These are phyloP conservation scores for Ilex asprella DNA, from an alignment of 257 asterid species.

Conservation along the genomic window DNA sequence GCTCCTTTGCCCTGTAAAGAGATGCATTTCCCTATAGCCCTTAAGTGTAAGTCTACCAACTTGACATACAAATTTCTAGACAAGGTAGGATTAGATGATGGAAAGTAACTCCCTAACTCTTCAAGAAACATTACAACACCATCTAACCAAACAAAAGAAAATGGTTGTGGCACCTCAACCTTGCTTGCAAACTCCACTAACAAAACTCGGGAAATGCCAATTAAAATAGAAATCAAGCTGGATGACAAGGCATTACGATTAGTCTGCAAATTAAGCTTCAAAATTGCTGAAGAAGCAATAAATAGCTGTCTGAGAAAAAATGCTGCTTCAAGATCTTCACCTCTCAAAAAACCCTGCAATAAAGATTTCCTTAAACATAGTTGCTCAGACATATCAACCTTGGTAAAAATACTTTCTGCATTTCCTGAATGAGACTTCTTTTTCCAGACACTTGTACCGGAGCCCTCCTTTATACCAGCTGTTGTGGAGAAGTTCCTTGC, in stretches of 20 bases:
- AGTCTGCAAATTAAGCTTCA: slow-evolving; percentile 50
- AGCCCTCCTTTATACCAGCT: slow-evolving; percentile 22
- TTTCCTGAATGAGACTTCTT: slow-evolving; percentile 19
- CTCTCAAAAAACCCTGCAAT: slow-evolving; percentile 43
- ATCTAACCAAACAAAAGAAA: slow-evolving; percentile 48
- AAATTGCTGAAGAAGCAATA: slow-evolving; percentile 67
- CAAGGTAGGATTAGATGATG: slow-evolving; percentile 42
- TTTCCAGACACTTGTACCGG: slow-evolving; percentile 15
- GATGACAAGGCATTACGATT: slow-evolving; percentile 35
- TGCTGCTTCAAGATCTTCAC: slow-evolving; percentile 55
- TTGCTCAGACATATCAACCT: slow-evolving; percentile 34
- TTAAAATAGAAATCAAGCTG: slow-evolving; percentile 39
- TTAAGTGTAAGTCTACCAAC: slow-evolving; percentile 66
- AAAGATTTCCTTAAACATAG: slow-evolving; percentile 36
- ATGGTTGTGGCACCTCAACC: slow-evolving; percentile 32
- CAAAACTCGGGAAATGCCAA: slow-evolving; percentile 47
- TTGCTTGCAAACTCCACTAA: slow-evolving; percentile 51
- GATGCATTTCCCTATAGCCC: slow-evolving; percentile 82
- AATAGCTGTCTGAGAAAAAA: slow-evolving; percentile 63
- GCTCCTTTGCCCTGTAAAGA: slow-evolving; percentile 69
- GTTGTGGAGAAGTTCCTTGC: not conserved
- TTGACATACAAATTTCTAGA: slow-evolving; percentile 50
- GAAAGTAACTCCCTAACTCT: slow-evolving; percentile 64
- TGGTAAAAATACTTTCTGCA: slow-evolving; percentile 44
- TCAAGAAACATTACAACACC: slow-evolving; percentile 71